A percentile compares a stretch with the other conserved stretches of the same genome.
phyloP scores from a whole-genome alignment of 768 basidiomycete species.

The Crepidotus variabilis region DNA sequence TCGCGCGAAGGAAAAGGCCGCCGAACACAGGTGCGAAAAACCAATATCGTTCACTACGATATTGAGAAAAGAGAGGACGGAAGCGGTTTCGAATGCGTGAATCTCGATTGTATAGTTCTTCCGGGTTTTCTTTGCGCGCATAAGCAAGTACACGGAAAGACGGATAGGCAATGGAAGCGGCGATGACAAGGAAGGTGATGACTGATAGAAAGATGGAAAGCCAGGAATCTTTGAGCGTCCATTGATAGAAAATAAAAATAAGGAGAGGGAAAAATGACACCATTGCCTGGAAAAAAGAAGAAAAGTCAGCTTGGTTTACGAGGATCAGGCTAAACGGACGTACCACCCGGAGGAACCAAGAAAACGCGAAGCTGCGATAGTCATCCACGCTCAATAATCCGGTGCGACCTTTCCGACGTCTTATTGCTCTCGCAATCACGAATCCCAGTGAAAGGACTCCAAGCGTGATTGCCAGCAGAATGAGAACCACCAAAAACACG shows the following conservation, averaged over 20 bases:
- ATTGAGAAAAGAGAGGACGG: conserved; percentile 63
- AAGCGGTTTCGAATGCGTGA: conserved; percentile 35
- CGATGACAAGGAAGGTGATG: conserved; percentile 52
- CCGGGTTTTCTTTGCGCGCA: conserved; percentile 25
- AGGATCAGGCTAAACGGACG: conserved; percentile 21
- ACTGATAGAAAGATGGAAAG: conserved; percentile 78
- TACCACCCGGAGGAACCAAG: conserved; percentile 69
- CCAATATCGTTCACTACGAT: conserved; percentile 64
- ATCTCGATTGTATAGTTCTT: conserved; percentile 27
- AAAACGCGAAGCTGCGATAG: conserved; percentile 45
- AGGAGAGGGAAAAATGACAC: conserved; percentile 64
- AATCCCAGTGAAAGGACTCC: conserved; percentile 52
- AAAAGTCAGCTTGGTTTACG: conserved; percentile 2
- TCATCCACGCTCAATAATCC: conserved; percentile 15
- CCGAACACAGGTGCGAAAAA: conserved; percentile 57
- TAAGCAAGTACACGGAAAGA: conserved; percentile 46
- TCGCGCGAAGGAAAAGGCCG: conserved; percentile 61
- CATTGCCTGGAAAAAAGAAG: conserved; percentile 42
- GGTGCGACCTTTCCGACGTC: conserved; percentile 19
- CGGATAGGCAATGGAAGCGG: conserved; percentile 46
- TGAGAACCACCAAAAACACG: conserved; percentile 70
- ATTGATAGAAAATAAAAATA: conserved; percentile 84
- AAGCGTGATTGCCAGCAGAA: conserved; percentile 58
- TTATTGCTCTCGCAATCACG: conserved; percentile 31
- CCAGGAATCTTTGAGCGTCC: conserved; percentile 89